phyloP scores from a whole-genome alignment of 129 eudicot genomes.

The Pulicaria dysenterica region DNA sequence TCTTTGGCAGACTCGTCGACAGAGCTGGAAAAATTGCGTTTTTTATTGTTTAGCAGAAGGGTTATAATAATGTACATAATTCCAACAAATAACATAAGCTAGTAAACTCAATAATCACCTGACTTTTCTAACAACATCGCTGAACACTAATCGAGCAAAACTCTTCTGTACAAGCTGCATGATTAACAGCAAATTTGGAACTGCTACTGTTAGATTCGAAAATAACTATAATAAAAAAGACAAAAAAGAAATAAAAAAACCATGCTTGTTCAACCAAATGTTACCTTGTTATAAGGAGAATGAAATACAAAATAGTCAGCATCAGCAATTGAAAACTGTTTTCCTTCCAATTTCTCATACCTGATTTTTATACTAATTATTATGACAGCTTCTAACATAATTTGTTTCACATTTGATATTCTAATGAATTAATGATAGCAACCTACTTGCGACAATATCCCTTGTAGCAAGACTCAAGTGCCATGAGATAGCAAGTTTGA shows the following conservation, averaged over 20 bases:
- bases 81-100: background rate
- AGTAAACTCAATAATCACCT: constrained; percentile 42
- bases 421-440: background rate
- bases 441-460: constrained; percentile 54
- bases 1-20: constrained; percentile 75
- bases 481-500: constrained; percentile 91
- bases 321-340: constrained; percentile 65
- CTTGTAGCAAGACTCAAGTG: constrained; percentile 84
- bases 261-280: constrained; percentile 1
- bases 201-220: background rate
- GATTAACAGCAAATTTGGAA: constrained; percentile 12
- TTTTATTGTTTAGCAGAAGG: background rate
- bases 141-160: constrained; percentile 68
- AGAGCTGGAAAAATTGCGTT: constrained; percentile 43
- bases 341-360: constrained; percentile 73
- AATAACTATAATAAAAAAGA: constrained; percentile 2
- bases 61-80: background rate
- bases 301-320: constrained; percentile 84
- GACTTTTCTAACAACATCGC: constrained; percentile 64
- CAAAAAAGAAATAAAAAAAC: background rate
- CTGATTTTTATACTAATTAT: constrained; percentile 9
- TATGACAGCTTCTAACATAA: background rate
- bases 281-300: constrained; percentile 90
- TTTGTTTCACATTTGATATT: background rate
- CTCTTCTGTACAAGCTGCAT: constrained; percentile 97